Conservation (phyloP, 148 eudicot species). For the Vaccinium darrowii region DNA sequence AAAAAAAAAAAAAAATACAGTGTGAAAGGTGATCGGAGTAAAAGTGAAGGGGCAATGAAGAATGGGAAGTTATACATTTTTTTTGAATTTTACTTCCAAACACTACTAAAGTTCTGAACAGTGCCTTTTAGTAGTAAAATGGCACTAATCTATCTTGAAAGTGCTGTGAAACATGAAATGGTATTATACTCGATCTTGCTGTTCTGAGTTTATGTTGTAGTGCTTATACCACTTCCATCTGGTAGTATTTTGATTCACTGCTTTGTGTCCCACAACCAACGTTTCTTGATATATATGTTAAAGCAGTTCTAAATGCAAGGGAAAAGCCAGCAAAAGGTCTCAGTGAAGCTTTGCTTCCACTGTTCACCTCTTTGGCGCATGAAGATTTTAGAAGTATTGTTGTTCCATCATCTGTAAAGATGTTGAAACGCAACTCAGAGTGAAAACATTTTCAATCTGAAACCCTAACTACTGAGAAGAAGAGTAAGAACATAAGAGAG, state of each 20-base stretch:
- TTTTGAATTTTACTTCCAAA: neutral
- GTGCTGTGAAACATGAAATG: neutral
- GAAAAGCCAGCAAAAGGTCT: conserved; percentile 72
- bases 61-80: neutral
- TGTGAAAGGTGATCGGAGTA: neutral
- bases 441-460: too few relatives aligned
- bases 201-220: neutral
- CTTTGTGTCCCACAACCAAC: conserved; percentile 47
- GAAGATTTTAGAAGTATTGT: conserved; percentile 73
- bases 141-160: neutral
- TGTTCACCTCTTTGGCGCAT: conserved; percentile 64
- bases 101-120: neutral
- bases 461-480: too few relatives aligned
- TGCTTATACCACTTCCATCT: neutral
- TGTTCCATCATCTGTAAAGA: conserved; percentile 81
- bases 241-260: conserved; percentile 15
- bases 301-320: conserved; percentile 69
- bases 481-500: too few relatives aligned
- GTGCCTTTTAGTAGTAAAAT: neutral
- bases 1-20: neutral
- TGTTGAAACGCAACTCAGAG: conserved; percentile 98
- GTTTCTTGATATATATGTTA: conserved; percentile 79
- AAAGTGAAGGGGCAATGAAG: neutral
- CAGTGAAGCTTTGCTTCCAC: conserved; percentile 77
- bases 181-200: neutral